phyloP scores from a whole-genome alignment of 768 basidiomycete genomes.

The Postia placenta region DNA sequence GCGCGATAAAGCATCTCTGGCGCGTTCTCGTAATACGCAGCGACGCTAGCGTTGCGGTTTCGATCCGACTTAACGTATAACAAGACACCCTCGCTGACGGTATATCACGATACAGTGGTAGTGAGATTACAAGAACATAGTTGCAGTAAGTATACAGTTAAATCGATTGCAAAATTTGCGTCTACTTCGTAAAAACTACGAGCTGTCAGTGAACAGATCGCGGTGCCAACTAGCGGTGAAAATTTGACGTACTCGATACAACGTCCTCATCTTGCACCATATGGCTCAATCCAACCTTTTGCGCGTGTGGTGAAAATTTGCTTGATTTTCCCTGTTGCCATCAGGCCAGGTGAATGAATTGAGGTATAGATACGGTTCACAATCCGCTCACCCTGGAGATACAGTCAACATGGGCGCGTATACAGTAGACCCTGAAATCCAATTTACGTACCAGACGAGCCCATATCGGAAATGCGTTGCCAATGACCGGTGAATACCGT shows the following conservation, averaged over 20 bases:
- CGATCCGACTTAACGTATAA: no score
- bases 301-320: constrained; percentile 89
- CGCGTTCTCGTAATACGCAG: no score
- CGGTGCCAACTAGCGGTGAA: background rate
- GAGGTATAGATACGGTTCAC: background rate
- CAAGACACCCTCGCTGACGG: no score
- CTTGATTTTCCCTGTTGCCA: constrained; percentile 82
- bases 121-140: no score
- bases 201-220: background rate
- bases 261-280: constrained; percentile 85
- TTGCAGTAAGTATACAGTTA: no score
- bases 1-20: no score
- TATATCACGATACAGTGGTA: no score
- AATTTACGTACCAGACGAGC: constrained; percentile 71
- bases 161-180: no score
- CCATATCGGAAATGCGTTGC: constrained; percentile 91
- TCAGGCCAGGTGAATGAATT: background rate
- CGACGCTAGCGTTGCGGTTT: no score
- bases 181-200: constrained; percentile 33
- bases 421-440: constrained; percentile 6
- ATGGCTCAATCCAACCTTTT: constrained; percentile 86
- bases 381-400: constrained; percentile 8
- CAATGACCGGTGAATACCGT: constrained; percentile 87
- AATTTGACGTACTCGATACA: constrained; percentile 65
- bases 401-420: background rate